Evolutionary conservation across 257 asterid species (phyloP).

Genomic region (Solanum gracilifrons): DNA sequence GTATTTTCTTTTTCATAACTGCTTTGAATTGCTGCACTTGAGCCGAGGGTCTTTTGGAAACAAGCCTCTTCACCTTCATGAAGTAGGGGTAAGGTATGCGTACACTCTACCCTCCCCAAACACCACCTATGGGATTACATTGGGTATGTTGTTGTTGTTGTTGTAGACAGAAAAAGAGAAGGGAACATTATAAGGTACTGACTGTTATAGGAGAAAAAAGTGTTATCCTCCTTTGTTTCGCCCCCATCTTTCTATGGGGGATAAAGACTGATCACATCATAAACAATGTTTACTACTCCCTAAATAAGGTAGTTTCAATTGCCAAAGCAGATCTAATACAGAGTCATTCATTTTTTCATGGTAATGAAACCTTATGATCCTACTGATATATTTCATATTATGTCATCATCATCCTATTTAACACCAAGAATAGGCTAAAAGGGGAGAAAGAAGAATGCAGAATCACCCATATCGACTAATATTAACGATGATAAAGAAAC

Average conservation of each 20-base stretch:
- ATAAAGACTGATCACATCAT: neutral
- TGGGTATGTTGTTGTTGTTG: neutral
- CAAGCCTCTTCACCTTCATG: neutral
- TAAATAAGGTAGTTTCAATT: neutral
- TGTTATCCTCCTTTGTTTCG: neutral
- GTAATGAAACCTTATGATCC: neutral
- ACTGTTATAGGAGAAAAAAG: neutral
- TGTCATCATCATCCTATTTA: neutral
- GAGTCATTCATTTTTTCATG: neutral
- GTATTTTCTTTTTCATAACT: neutral
- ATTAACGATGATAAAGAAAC: conserved; percentile 2
- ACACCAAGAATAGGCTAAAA: neutral
- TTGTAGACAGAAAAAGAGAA: neutral
- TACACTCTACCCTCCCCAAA: neutral
- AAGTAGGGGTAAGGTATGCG: neutral
- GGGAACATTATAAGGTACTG: neutral
- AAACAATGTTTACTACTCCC: neutral
- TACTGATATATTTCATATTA: neutral
- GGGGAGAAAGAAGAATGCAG: neutral
- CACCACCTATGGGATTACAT: neutral
- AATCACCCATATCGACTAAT: neutral
- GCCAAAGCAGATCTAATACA: neutral
- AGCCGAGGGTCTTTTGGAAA: neutral
- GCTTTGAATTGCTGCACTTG: neutral
- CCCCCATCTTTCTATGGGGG: no score